Base-by-base conservation (phyloP, 2,329 filamentous ascomycete genomes). In the Lizonia empirigonia region DNA sequence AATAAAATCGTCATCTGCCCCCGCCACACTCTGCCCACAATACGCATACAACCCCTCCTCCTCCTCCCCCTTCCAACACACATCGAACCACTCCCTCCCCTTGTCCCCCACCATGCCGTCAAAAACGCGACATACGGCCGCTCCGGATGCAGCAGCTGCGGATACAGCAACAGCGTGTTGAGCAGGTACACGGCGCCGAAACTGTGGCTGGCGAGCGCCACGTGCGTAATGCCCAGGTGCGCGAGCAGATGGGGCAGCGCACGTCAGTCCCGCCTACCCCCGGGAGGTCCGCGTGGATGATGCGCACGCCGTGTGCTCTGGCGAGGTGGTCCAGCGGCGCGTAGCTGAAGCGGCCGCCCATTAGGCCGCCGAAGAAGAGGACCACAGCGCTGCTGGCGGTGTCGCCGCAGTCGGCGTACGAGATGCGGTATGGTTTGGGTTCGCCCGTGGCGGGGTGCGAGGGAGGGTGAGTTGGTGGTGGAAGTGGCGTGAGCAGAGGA, bases 161-260 rank as follows among this genome's bases (percentile, higher is more conserved):
- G 60, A 36, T 60, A 53, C 20, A 49, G 40, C 9, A 65, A 45
- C 5, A 65, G 33, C 16, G 53, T 58, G 37, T 65, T 64, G 24
- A 67, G 30, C 6, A 46, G 38, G 41, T 65, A 66, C 29, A 66
- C 50, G n/a, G 39, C 37, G 27, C 64, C 64, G 29, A 58, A 62
- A 19, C 59, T 64, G 34, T 66, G 62, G 24, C 49, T 50, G 13
- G 62, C 63, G 5, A 67, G 29, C 0, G 58, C 50, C 3, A 66
- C 51, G 26, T 63, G 53, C 2, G 32, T 8, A n/a, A 67, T 58
- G 1, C 39, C 32, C 13, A 67, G 60, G 44, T 65, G 60, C 13
- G 30, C 16, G 15, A 65, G 50, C 16, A 67, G 47, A 2, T 42
- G 22, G 2, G 60, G 63, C 1, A 65, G 24, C 44, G 62, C 50